These are phyloP conservation scores for Nitzschia palea DNA, from an alignment of 108 stramenopile genomes.

Conservation along the genomic window DNA sequence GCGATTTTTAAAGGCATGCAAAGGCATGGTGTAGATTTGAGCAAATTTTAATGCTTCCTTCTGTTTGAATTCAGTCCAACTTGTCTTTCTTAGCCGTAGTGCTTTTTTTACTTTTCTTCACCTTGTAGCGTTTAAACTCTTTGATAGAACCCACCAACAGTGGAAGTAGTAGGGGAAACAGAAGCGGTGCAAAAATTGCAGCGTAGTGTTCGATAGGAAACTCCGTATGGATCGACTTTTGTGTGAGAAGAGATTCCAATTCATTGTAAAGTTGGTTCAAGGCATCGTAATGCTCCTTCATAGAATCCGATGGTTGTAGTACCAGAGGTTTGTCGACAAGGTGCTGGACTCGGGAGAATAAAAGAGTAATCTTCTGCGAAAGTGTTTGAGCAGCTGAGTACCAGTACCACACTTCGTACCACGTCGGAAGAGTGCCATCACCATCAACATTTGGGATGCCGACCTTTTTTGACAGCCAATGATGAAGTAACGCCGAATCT, in stretches of 20 bases:
- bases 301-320: neutral
- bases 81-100: neutral
- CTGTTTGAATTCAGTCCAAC: neutral
- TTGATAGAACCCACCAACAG: slow-evolving; percentile 48
- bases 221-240: slow-evolving; percentile 23
- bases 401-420: slow-evolving; percentile 20
- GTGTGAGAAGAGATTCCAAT: neutral
- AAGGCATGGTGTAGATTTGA: neutral
- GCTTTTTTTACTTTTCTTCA: slow-evolving; percentile 9
- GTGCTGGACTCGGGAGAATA: neutral
- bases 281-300: neutral
- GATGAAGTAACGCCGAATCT: neutral
- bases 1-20: neutral
- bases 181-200: slow-evolving; percentile 66
- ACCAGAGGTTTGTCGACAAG: neutral
- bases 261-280: neutral
- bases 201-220: slow-evolving; percentile 69
- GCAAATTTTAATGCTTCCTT: neutral
- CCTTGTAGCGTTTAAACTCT: slow-evolving; percentile 60
- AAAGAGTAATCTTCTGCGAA: neutral
- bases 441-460: slow-evolving; percentile 1
- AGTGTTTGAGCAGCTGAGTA: neutral
- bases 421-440: slow-evolving; percentile 10
- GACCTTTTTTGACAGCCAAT: slow-evolving; percentile 9
- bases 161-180: slow-evolving; percentile 72